phyloP scores from a whole-genome alignment of 83 land plant genomes.

The Picea engelmannii region DNA sequence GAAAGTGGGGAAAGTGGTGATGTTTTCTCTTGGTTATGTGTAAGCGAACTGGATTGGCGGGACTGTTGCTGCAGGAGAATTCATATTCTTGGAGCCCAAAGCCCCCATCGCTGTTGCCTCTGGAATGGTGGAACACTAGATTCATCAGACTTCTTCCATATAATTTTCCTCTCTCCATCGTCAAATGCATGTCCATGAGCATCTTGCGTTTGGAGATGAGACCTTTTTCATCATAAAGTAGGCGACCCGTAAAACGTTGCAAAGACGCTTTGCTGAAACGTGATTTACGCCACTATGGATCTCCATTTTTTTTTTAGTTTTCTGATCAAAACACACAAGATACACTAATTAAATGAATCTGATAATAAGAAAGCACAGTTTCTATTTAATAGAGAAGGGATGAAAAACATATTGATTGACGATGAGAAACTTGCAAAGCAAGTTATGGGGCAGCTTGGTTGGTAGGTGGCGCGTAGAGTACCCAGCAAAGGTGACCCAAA shows the following conservation, averaged over 20 bases:
- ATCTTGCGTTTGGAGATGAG: slow-evolving; percentile 43
- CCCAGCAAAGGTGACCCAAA: no score
- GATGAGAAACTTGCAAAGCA: no score
- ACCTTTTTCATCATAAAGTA: slow-evolving; percentile 41
- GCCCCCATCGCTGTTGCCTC: slow-evolving; percentile 9
- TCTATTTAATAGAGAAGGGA: no score
- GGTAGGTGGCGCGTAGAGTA: no score
- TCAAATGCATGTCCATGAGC: slow-evolving; percentile 45
- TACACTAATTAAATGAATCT: no score
- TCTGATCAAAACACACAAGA: no score
- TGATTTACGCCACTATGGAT: slow-evolving; percentile 16
- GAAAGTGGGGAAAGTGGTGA: slow-evolving; percentile 16
- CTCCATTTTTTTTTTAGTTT: slow-evolving; percentile 10
- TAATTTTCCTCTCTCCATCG: slow-evolving; percentile 51
- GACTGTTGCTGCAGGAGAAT: slow-evolving; percentile 70
- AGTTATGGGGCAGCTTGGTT: no score
- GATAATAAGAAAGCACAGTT: no score
- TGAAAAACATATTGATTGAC: no score
- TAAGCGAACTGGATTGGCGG: neutral
- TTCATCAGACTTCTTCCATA: slow-evolving; percentile 27
- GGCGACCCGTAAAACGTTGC: slow-evolving; percentile 27
- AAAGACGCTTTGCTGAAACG: slow-evolving; percentile 37
- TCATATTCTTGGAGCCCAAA: slow-evolving; percentile 47
- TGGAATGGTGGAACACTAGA: slow-evolving; percentile 27
- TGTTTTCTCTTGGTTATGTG: no score